Base-by-base conservation (phyloP, 306 rosid genomes). In the Citrullus mucosospermus region DNA sequence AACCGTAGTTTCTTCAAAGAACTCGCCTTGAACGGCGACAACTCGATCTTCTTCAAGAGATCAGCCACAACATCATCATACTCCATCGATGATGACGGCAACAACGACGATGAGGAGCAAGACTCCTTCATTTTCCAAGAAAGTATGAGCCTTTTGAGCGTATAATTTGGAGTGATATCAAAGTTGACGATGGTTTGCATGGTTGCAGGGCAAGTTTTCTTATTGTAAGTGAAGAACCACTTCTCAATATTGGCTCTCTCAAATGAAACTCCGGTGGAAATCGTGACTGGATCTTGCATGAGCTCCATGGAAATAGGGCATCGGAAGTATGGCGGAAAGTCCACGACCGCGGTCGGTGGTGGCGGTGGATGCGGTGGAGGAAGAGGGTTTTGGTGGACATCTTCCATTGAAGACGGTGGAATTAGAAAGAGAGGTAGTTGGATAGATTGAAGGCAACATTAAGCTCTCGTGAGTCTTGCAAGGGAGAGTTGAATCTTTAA, bases 231-330 rank as follows among this genome's bases (percentile, higher is more conserved):
- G 85, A 84, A 86, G 83, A 88, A 84, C 89, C 91, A 88, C 80
- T 77, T 86, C 81, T 82, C 85, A 7, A 88, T 88, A 75, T 68
- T 86, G 43, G 54, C 73, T 50, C 91, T 83, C 32, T 88, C 88
- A 50, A 86, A 88, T 16, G 86, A 80, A 58, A 88, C 83, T 4
- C 91, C 91, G 18, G 88, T 86, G 80, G 82, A 65, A 57, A 88
- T 81, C 48, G 87, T 88, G 18, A 86, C 89, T 0, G 89, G 89
- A 0, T 88, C 89, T 25, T 74, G 78, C 91, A 88, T 86, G 25
- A 86, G 41, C 80, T 86, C 91, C 83, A 80, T 80, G 43, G 91
- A 84, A 67, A 88, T 88, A 13, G 91, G 91, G 77, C 91, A 88
- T 25, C 84, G 78, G 79, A 88, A 88, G 58, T 86, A 80, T 0